These are phyloP conservation scores for Abrus precatorius DNA, from an alignment of 306 rosid genomes.

Conservation along the genomic window DNA sequence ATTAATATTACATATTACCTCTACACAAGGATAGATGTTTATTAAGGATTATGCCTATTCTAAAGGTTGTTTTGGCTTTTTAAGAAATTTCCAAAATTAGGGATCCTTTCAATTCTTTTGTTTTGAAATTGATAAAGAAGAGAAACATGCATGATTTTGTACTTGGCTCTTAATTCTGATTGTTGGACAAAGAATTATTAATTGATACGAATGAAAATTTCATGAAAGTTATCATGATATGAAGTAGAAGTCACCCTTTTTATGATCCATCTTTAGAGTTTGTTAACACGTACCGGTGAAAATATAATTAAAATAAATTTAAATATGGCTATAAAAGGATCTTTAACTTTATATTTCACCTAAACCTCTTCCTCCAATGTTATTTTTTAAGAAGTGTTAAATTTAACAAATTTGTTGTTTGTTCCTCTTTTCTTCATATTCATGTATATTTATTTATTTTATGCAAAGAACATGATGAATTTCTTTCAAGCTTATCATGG, in stretches of 20 bases:
- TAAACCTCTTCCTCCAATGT: background rate
- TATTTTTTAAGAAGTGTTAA: background rate
- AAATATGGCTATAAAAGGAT: constrained; percentile 9
- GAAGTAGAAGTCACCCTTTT: constrained; percentile 18
- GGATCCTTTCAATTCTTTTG: background rate
- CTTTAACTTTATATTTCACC: background rate
- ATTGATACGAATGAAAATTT: background rate
- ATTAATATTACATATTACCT: no score
- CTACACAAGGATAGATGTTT: no score
- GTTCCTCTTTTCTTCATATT: no score
- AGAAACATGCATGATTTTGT: background rate
- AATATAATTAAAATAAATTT: background rate
- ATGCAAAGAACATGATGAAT: background rate
- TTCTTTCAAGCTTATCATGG: background rate
- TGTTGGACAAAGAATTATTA: background rate
- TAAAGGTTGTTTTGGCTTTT: background rate
- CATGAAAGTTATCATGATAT: background rate
- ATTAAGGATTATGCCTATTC: no score
- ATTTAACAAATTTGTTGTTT: constrained; percentile 1
- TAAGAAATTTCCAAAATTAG: constrained; percentile 9
- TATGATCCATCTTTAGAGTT: background rate
- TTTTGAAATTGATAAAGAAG: constrained; percentile 10
- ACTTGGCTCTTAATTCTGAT: background rate
- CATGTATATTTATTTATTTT: no score
- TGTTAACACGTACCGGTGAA: background rate